Percentiles rank a stretch among this genome's conserved stretches.
These are phyloP conservation scores for Nakazawaea pomicola DNA, from an alignment of 805 yeast genomes.

Conservation along the genomic window DNA sequence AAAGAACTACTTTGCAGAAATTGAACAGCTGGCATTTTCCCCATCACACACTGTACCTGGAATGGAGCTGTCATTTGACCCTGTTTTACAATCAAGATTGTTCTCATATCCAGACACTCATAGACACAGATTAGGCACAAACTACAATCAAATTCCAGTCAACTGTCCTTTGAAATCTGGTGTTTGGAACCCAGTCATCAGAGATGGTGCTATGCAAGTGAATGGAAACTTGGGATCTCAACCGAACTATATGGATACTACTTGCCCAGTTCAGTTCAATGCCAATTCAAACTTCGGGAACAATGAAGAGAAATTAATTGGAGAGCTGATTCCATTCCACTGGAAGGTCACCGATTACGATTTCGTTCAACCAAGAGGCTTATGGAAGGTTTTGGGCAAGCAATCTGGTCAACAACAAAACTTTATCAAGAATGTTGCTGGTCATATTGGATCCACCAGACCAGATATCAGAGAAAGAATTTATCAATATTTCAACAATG, in stretches of 20 bases:
- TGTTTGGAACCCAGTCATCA: conserved; percentile 62
- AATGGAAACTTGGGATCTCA: conserved; percentile 69
- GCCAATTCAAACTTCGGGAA: conserved; percentile 8
- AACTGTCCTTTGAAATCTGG: conserved; percentile 68
- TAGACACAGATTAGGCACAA: conserved; percentile 73
- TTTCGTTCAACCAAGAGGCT: conserved; percentile 68
- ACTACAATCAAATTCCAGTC: conserved; percentile 83
- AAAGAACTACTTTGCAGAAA: conserved; percentile 79
- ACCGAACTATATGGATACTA: conserved; percentile 68
- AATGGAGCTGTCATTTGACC: conserved; percentile 78
- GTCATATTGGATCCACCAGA: conserved; percentile 64
- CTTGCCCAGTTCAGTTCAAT: conserved; percentile 42
- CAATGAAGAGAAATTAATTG: conserved; percentile 25
- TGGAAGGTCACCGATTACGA: conserved; percentile 74
- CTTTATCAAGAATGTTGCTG: conserved; percentile 79
- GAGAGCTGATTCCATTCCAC: conserved; percentile 62
- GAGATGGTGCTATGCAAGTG: conserved; percentile 77
- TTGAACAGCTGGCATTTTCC: conserved; percentile 81
- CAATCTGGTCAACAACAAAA: conserved; percentile 80
- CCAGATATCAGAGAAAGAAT: conserved; percentile 76
- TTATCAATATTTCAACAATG: conserved; percentile 69
- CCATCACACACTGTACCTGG: conserved; percentile 85
- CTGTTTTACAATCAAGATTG: conserved; percentile 76
- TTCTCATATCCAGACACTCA: conserved; percentile 85
- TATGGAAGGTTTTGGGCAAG: conserved; percentile 75